Evolutionary conservation across 2,329 filamentous ascomycete species (phyloP).

Genomic region (Ascosphaera acerosa): DNA sequence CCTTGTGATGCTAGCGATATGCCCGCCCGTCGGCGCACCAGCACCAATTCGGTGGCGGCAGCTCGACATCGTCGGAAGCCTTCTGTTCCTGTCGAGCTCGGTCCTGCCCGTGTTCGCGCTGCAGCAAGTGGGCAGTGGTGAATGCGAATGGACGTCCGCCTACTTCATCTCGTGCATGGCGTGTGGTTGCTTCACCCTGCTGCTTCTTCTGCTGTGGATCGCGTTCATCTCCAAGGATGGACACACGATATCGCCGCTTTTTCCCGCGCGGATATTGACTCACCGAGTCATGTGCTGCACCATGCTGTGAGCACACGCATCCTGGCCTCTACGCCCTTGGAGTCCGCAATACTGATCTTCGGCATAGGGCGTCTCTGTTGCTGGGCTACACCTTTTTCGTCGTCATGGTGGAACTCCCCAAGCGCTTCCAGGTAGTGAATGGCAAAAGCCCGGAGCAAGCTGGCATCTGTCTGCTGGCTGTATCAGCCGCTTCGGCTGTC

Average conservation of each 20-base stretch:
- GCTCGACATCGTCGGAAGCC: neutral
- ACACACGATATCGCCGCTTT: neutral
- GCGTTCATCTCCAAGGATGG: neutral
- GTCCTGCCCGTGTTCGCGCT: neutral
- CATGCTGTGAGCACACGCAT: neutral
- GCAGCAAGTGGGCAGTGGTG: slow-evolving; percentile 1
- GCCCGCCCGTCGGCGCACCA: neutral
- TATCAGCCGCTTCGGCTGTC: slow-evolving; percentile 5
- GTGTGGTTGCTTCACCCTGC: neutral
- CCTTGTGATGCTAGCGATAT: slow-evolving; percentile 13
- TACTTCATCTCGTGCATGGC: neutral
- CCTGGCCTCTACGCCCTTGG: too few species aligned
- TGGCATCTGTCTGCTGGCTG: slow-evolving; percentile 6
- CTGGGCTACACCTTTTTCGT: slow-evolving; percentile 6
- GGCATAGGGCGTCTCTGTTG: slow-evolving; percentile 4
- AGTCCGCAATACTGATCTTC: neutral
- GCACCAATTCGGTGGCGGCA: neutral
- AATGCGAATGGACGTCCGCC: neutral
- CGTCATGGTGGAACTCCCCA: slow-evolving; percentile 6
- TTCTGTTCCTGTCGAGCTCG: neutral
- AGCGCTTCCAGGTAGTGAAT: slow-evolving; percentile 7
- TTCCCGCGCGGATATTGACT: neutral
- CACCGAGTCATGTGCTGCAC: slow-evolving; percentile 1
- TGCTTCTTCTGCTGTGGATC: neutral
- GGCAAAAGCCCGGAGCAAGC: slow-evolving; percentile 5